A percentile compares a stretch with the other conserved stretches of the same genome.
These are phyloP conservation scores for Phytophthora litchii DNA, from an alignment of 352 stramenopile genomes.

Conservation along the genomic window DNA sequence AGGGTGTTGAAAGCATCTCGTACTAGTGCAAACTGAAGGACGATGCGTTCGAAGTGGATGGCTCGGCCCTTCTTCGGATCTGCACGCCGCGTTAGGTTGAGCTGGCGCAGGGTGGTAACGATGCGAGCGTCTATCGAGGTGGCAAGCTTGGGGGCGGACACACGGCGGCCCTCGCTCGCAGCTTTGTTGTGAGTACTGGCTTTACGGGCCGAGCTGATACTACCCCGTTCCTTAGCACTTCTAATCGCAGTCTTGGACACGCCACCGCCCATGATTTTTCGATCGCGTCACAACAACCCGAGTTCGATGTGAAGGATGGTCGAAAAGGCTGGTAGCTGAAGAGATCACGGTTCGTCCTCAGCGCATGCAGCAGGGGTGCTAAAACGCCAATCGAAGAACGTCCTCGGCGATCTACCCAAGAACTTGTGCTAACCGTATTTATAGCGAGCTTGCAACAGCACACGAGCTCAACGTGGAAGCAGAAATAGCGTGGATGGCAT, in stretches of 20 bases:
- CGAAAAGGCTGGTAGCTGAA: slow-evolving; percentile 6
- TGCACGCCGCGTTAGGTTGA: slow-evolving; percentile 61
- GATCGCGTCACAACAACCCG: slow-evolving; percentile 6
- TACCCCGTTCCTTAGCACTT: background rate
- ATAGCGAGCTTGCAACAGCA: slow-evolving; percentile 22
- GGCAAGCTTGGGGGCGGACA: slow-evolving; percentile 37
- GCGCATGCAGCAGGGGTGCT: background rate
- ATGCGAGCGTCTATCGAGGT: slow-evolving; percentile 75
- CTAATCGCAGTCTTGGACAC: slow-evolving; percentile 28
- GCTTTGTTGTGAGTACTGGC: slow-evolving; percentile 16
- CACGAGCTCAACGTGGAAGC: background rate
- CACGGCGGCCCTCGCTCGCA: slow-evolving; percentile 26
- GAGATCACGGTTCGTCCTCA: slow-evolving; percentile 13
- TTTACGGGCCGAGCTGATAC: slow-evolving; percentile 13
- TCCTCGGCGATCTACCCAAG: slow-evolving; percentile 10
- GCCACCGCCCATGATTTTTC: slow-evolving; percentile 46
- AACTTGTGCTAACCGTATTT: slow-evolving; percentile 25
- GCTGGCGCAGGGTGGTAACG: slow-evolving; percentile 60
- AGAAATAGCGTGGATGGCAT: too few relatives aligned
- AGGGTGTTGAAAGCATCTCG: slow-evolving; percentile 69
- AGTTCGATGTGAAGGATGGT: slow-evolving; percentile 10
- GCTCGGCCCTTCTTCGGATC: slow-evolving; percentile 51
- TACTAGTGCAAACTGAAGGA: slow-evolving; percentile 73
- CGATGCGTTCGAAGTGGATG: slow-evolving; percentile 80
- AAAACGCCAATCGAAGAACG: slow-evolving; percentile 9